These are phyloP conservation scores for Barbarea vulgaris DNA, from an alignment of 345 rosid species.

Conservation along the genomic window DNA sequence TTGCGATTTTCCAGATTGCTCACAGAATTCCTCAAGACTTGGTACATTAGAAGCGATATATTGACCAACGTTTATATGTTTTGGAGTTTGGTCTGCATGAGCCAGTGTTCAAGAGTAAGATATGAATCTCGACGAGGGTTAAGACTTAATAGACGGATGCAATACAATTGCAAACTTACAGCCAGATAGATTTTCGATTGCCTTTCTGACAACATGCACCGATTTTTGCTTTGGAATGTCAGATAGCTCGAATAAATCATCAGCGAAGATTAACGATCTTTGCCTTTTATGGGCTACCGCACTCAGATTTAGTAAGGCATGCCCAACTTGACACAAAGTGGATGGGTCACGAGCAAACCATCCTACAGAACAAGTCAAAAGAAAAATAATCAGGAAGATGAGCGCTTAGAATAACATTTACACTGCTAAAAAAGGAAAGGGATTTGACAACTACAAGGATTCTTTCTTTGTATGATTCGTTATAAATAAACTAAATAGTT, in stretches of 20 bases:
- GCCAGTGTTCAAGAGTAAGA: constrained; percentile 21
- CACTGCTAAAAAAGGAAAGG: background rate
- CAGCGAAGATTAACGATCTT: constrained; percentile 70
- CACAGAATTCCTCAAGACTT: constrained; percentile 62
- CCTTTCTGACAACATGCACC: constrained; percentile 67
- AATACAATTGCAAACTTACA: constrained; percentile 58
- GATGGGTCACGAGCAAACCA: constrained; percentile 87
- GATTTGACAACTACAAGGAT: background rate
- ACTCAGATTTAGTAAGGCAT: constrained; percentile 67
- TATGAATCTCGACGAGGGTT: background rate
- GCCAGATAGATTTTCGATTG: constrained; percentile 72
- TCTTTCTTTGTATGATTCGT: background rate
- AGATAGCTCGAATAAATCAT: constrained; percentile 86
- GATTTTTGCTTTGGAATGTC: constrained; percentile 76
- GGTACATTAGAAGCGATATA: constrained; percentile 69
- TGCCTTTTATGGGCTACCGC: constrained; percentile 58
- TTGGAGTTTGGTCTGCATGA: constrained; percentile 71
- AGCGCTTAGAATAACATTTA: background rate
- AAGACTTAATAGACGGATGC: constrained; percentile 4
- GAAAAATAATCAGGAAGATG: constrained; percentile 23
- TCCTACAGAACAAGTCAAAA: constrained; percentile 48
- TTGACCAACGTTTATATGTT: constrained; percentile 64
- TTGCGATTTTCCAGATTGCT: constrained; percentile 50
- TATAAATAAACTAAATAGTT: background rate
- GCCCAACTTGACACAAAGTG: constrained; percentile 70